Base-by-base conservation (phyloP, 1,284 basidiomycete species). In the Puccinia triticina region DNA sequence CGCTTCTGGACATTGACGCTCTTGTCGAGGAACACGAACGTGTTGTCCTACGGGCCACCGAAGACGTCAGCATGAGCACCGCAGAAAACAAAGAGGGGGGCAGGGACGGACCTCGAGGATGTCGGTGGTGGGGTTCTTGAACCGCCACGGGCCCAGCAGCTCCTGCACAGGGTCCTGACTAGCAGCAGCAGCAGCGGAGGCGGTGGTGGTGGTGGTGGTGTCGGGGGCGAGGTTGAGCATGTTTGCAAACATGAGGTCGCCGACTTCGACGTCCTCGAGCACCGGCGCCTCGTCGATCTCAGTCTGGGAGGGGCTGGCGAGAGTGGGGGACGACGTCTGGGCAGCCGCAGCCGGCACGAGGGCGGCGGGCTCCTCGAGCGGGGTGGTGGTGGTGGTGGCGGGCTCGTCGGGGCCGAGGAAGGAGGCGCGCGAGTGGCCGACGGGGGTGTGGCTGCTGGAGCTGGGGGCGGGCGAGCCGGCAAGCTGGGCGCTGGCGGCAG, bases 131-230 rank as follows among this genome's bases (percentile, higher is more conserved):
- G 87, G 86, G 72, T 88, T 86, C 0, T 84, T 83, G 74, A 88
- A 88, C 55, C 87, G 85, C 87, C 86, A 88, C 0, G 87, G 87
- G 10, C 88, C 88, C 0, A 88, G 83, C 83, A 85, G 81, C 14
- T 85, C 84, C 66, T 71, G 46, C n/a, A 76, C 86, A 85, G 37
- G 85, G 83, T 84, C 84, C n/a, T n/a, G n/a, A n/a, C n/a, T n/a
- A n/a, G n/a, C n/a, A n/a, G n/a, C n/a, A n/a, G n/a, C n/a, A n/a
- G n/a, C n/a, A n/a, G n/a, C n/a, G n/a, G n/a, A n/a, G n/a, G n/a
- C n/a, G n/a, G n/a, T n/a, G n/a, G n/a, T n/a, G n/a, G n/a, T n/a
- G n/a, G n/a, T n/a, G n/a, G n/a, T n/a, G n/a, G n/a, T n/a, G n/a
- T 55, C 46, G 67, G 11, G 74, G 29, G 59, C 57, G 5, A 61